Percentiles rank a stretch among this genome's conserved stretches.
Evolutionary conservation across 192 early-diverging fungal genomes (phyloP).

Genomic region (Coemansia sp.): DNA sequence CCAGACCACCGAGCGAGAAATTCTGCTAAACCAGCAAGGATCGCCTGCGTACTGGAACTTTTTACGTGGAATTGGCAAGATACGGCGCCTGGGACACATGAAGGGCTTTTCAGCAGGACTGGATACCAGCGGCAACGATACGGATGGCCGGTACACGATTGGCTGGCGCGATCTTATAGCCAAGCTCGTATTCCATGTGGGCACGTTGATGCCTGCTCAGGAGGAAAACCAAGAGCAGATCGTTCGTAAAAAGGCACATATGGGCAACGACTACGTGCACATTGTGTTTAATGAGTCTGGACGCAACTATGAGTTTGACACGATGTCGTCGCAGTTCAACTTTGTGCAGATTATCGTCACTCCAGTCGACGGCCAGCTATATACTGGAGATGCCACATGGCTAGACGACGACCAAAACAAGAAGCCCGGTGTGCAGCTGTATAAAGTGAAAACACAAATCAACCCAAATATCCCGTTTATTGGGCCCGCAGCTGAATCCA

Average conservation of each 20-base stretch:
- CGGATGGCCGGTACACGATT: slow-evolving; percentile 83
- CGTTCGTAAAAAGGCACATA: slow-evolving; percentile 91
- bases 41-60: slow-evolving; percentile 87
- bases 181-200: slow-evolving; percentile 89
- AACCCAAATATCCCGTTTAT: slow-evolving; percentile 78
- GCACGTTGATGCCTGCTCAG: slow-evolving; percentile 90
- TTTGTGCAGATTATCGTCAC: slow-evolving; percentile 93
- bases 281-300: slow-evolving; percentile 95
- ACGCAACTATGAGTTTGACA: slow-evolving; percentile 77
- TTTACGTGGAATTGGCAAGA: slow-evolving; percentile 73
- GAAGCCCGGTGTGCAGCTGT: slow-evolving; percentile 36
- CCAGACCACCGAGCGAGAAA: slow-evolving; percentile 82
- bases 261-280: slow-evolving; percentile 95
- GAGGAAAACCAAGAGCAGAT: slow-evolving; percentile 68
- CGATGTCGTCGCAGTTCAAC: slow-evolving; percentile 92
- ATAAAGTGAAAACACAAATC: slow-evolving; percentile 65
- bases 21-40: slow-evolving; percentile 82
- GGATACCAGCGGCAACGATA: slow-evolving; percentile 70
- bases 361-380: slow-evolving; percentile 66
- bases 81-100: slow-evolving; percentile 62
- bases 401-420: slow-evolving; percentile 7
- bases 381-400: slow-evolving; percentile 55
- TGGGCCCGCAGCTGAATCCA: slow-evolving; percentile 76
- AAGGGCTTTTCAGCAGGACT: slow-evolving; percentile 86
- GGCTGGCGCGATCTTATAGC: slow-evolving; percentile 80